Evolutionary conservation across 2,329 filamentous ascomycete genomes (phyloP), one percentile per base, ranked within the genome.

Genomic region (Didymellaceae sp.): DNA sequence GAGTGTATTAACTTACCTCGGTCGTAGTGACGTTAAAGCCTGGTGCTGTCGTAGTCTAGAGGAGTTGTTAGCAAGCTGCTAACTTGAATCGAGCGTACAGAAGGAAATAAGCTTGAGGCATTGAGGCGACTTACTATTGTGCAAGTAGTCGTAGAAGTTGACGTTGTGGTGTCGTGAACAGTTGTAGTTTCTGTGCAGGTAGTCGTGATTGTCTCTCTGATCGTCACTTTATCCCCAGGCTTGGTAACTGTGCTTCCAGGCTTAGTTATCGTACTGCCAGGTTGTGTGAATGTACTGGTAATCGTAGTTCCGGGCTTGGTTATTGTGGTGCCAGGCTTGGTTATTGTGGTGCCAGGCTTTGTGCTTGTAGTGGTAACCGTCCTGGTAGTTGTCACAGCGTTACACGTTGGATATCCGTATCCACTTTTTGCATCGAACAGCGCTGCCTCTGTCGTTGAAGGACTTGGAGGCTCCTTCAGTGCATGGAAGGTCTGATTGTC

Each of bases 401-500:
- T 18, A 20, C 48, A 52, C 5, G 48, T 45, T 16, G 44, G 44
- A 22, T 45, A 18, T 13, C 21, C 26, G 14, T 52, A 42, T n/a
- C 33, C 40, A 8, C 28, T 34, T 17, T 35, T 42, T 38, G 18
- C 48, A 5, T 43, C 37, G 2, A 52, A 39, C 11, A 34, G 3
- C 4, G 35, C 18, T n/a, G 45, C 42, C 24, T 39, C 33, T 33
- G 37, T 38, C 7, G 37, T 32, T 8, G 37, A 52, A 16, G 48
- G 38, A 13, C 13, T 45, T 20, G 44, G 30, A 7, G 48, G 48
- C 8, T 14, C 24, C 18, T 39, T 26, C 9, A 26, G 28, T 4
- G 39, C 45, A 13, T 50, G 41, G 13, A 55, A 35, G 21, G 60
- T 61, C 25, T 51, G 24, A 26, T 60, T 65, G 43, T 62, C 53